Evolutionary conservation across 176 grass and related monocot genomes (phyloP).

Genomic region (Phyllostachys edulis): DNA sequence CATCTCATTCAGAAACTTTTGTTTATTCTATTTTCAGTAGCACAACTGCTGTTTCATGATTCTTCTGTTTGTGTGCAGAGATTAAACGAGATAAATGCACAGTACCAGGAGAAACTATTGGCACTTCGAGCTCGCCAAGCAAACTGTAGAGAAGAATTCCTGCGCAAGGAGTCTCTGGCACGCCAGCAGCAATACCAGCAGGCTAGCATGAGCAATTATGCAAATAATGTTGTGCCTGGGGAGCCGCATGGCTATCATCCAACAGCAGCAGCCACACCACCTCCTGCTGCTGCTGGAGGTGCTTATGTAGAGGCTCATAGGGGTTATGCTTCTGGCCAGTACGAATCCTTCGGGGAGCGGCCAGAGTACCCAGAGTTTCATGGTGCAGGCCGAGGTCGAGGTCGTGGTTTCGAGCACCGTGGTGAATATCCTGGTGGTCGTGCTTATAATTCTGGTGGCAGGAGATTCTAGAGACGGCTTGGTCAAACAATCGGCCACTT

Average conservation of each 20-base stretch:
- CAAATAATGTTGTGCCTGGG: conserved; percentile 38
- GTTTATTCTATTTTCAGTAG: conserved; percentile 1
- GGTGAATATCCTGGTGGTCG: conserved; percentile 64
- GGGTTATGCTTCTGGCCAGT: conserved; percentile 52
- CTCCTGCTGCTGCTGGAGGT: conserved; percentile 25
- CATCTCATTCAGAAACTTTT: not conserved
- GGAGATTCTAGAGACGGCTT: conserved; percentile 48
- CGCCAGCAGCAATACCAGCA: conserved; percentile 89
- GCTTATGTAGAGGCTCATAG: conserved; percentile 55
- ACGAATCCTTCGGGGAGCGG: conserved; percentile 42
- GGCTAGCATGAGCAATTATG: conserved; percentile 49
- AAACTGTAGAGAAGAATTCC: conserved; percentile 72
- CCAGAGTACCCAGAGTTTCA: conserved; percentile 50
- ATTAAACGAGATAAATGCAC: conserved; percentile 75
- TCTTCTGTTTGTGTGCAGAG: conserved; percentile 56
- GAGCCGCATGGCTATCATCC: conserved; percentile 48
- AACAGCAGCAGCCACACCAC: conserved; percentile 10
- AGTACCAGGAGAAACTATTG: conserved; percentile 75
- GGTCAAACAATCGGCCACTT: not conserved
- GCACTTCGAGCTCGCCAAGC: conserved; percentile 65
- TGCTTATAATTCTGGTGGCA: conserved; percentile 72
- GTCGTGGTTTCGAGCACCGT: conserved; percentile 48
- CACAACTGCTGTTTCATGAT: conserved; percentile 2
- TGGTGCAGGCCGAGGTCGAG: conserved; percentile 48
- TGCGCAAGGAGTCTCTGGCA: conserved; percentile 67